phyloP scores from a whole-genome alignment of 768 basidiomycete species.

The Tubosaeta sp. region DNA sequence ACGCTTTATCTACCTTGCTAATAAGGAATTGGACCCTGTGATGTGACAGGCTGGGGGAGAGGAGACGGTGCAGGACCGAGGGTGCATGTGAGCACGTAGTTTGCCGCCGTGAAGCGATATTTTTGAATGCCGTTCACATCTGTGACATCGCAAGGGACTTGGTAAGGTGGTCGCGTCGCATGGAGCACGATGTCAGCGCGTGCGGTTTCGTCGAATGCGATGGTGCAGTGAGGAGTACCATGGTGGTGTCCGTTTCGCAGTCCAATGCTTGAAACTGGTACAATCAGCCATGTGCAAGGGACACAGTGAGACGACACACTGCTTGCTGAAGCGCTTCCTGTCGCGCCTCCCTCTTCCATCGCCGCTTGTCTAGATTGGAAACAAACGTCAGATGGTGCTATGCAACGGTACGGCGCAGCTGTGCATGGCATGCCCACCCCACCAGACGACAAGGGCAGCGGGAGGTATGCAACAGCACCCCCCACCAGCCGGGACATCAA shows the following conservation, averaged over 20 bases:
- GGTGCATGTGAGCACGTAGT: constrained; percentile 43
- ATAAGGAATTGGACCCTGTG: no score
- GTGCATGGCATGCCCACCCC: no score
- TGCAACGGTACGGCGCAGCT: no score
- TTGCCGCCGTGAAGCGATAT: constrained; percentile 53
- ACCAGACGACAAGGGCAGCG: no score
- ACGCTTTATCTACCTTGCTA: no score
- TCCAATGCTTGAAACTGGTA: constrained; percentile 71
- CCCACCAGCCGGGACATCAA: no score
- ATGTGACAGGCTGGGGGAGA: constrained; percentile 35
- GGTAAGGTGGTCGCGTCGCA: constrained; percentile 53
- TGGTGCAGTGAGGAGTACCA: constrained; percentile 70
- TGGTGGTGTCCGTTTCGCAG: constrained; percentile 75
- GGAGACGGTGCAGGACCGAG: constrained; percentile 44
- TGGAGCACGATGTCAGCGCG: constrained; percentile 59
- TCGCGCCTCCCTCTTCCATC: constrained; percentile 66
- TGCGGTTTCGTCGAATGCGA: constrained; percentile 68
- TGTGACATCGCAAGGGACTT: constrained; percentile 47
- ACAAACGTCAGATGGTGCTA: constrained; percentile 74
- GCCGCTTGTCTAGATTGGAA: constrained; percentile 59
- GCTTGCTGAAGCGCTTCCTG: constrained; percentile 75
- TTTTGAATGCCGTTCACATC: constrained; percentile 55
- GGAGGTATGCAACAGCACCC: no score
- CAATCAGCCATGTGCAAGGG: constrained; percentile 1
- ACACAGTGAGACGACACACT: constrained; percentile 30